These are phyloP conservation scores for Lachnellula arida DNA, from an alignment of 2,329 filamentous ascomycete species.

Conservation along the genomic window DNA sequence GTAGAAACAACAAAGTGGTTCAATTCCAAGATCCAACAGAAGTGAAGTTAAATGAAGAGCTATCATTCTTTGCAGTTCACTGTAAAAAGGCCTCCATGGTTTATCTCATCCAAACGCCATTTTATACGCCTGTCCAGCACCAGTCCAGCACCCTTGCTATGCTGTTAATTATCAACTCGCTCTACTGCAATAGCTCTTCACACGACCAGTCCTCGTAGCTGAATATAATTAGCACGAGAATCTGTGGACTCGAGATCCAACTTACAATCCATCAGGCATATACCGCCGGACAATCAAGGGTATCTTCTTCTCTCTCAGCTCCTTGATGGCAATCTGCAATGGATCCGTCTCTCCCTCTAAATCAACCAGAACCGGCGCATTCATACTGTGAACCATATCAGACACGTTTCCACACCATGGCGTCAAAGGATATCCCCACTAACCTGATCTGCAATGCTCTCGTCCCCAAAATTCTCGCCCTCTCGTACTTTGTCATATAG, in stretches of 20 bases:
- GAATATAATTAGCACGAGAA: slow-evolving; percentile 2
- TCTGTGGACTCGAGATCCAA: slow-evolving; percentile 22
- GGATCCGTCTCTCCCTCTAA: slow-evolving; percentile 97
- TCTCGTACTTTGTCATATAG: slow-evolving; percentile 99
- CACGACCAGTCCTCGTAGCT: slow-evolving; percentile 97
- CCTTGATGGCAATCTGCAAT: slow-evolving; percentile 94
- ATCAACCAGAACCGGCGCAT: slow-evolving; percentile 93
- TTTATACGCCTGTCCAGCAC: slow-evolving; percentile 26
- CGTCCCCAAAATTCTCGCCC: slow-evolving; percentile 87
- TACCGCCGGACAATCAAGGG: slow-evolving; percentile 92
- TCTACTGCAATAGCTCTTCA: slow-evolving; percentile 70
- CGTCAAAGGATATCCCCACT: slow-evolving; percentile 26
- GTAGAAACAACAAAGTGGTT: background rate
- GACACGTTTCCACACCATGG: background rate
- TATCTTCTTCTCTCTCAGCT: slow-evolving; percentile 97
- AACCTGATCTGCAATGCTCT: slow-evolving; percentile 94
- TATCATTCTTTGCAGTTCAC: background rate
- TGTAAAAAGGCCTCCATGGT: background rate
- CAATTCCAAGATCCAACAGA: background rate
- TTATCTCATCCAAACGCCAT: slow-evolving; percentile 23
- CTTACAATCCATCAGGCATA: slow-evolving; percentile 92
- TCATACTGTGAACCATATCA: slow-evolving; percentile 65
- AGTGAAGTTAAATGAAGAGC: background rate
- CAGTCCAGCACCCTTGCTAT: slow-evolving; percentile 18
- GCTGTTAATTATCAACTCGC: slow-evolving; percentile 8